These are phyloP conservation scores for Cruciata laevipes DNA, from an alignment of 257 asterid species.

Conservation along the genomic window DNA sequence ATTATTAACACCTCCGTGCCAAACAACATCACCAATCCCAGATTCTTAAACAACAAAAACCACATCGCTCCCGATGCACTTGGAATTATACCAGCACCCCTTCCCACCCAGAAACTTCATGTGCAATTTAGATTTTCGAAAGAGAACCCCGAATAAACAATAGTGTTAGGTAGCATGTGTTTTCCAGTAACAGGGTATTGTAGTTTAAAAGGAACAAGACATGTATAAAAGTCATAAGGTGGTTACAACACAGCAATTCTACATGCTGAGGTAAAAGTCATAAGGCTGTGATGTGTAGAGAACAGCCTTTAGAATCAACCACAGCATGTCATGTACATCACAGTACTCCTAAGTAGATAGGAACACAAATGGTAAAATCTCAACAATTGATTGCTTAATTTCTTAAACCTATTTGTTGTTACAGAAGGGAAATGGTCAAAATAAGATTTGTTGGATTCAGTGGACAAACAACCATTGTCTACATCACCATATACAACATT, in stretches of 20 bases:
- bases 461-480: neutral
- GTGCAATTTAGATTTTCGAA: neutral
- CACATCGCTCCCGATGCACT: too few species aligned
- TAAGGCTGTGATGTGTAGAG: too few species aligned
- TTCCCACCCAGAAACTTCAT: too few species aligned
- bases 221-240: too few species aligned
- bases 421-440: neutral
- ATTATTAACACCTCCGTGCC: too few species aligned
- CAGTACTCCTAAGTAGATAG: neutral
- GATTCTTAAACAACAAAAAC: too few species aligned
- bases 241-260: neutral
- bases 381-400: neutral
- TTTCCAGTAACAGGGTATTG: neutral
- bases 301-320: neutral
- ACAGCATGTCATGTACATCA: neutral
- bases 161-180: neutral
- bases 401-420: neutral
- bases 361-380: neutral
- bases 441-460: slow-evolving; percentile 1
- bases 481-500: neutral
- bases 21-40: too few species aligned
- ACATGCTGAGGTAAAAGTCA: too few species aligned
- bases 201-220: neutral
- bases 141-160: neutral
- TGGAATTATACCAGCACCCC: too few species aligned